Evolutionary conservation across 768 basidiomycete species (phyloP).

Genomic region (Trametopsis cervina): DNA sequence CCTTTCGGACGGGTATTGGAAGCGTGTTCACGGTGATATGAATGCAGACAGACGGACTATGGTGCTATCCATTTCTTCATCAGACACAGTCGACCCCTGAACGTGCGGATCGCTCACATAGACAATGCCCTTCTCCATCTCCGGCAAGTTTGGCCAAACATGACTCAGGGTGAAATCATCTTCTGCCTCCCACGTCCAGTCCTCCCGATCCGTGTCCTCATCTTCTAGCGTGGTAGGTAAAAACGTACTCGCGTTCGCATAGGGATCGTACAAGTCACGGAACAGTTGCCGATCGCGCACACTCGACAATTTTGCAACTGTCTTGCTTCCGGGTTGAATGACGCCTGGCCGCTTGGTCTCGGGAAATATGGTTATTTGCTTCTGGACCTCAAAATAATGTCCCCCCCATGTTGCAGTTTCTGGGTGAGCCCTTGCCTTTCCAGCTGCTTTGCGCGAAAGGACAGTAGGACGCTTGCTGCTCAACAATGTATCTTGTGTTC

Average conservation of each 20-base stretch:
- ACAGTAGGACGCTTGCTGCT: too few relatives aligned
- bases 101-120: slow-evolving; percentile 41
- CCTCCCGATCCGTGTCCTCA: slow-evolving; percentile 22
- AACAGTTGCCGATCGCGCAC: slow-evolving; percentile 26
- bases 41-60: slow-evolving; percentile 42
- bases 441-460: not conserved
- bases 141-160: slow-evolving; percentile 45
- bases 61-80: slow-evolving; percentile 33
- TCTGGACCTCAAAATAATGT: slow-evolving; percentile 58
- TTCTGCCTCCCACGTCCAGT: slow-evolving; percentile 66
- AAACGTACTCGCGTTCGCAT: not conserved
- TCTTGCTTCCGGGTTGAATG: slow-evolving; percentile 32
- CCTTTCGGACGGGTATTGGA: slow-evolving; percentile 45
- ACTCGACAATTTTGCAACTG: slow-evolving; percentile 23
- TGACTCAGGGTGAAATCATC: slow-evolving; percentile 55
- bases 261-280: slow-evolving; percentile 15
- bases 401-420: slow-evolving; percentile 25
- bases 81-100: not conserved
- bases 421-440: not conserved
- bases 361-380: slow-evolving; percentile 35
- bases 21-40: slow-evolving; percentile 59
- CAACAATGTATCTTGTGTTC: not conserved
- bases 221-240: slow-evolving; percentile 7
- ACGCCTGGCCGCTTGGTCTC: slow-evolving; percentile 37
- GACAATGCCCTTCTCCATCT: slow-evolving; percentile 41